phyloP scores from a whole-genome alignment of 495 filamentous ascomycete genomes.

The Neurospora tetrasperma region DNA sequence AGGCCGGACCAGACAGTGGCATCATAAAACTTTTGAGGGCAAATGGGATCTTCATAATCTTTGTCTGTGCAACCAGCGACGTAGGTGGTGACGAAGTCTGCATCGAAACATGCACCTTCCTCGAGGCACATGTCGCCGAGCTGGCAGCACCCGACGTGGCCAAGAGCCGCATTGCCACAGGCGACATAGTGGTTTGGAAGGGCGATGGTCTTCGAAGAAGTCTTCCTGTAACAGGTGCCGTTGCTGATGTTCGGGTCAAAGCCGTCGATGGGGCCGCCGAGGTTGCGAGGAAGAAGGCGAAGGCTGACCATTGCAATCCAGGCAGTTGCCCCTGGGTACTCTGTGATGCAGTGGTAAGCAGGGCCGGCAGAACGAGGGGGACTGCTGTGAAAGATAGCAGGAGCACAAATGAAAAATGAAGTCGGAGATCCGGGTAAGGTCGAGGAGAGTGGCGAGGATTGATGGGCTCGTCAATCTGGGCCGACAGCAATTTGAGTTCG shows the following conservation, averaged over 20 bases:
- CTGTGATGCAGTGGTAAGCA: too few species aligned
- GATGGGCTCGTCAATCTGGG: background rate
- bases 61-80: conserved; percentile 25
- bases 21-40: conserved; percentile 12
- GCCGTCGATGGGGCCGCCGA: conserved; percentile 3
- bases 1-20: background rate
- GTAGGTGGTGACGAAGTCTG: conserved; percentile 18
- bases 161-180: conserved; percentile 27
- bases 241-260: conserved; percentile 20
- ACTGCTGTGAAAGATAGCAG: background rate
- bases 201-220: conserved; percentile 1
- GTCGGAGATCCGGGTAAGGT: background rate
- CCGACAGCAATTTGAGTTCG: background rate
- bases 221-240: conserved; percentile 23
- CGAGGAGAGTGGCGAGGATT: background rate
- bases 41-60: conserved; percentile 8
- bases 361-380: too few species aligned
- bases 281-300: background rate
- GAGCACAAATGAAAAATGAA: background rate
- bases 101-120: conserved; percentile 19
- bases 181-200: conserved; percentile 17
- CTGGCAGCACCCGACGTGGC: conserved; percentile 26
- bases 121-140: conserved; percentile 24
- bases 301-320: background rate
- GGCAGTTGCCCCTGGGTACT: background rate